Percentiles rank a stretch among this genome's conserved stretches.
These are phyloP conservation scores for Suillus americanus DNA, from an alignment of 768 basidiomycete genomes.

Conservation along the genomic window DNA sequence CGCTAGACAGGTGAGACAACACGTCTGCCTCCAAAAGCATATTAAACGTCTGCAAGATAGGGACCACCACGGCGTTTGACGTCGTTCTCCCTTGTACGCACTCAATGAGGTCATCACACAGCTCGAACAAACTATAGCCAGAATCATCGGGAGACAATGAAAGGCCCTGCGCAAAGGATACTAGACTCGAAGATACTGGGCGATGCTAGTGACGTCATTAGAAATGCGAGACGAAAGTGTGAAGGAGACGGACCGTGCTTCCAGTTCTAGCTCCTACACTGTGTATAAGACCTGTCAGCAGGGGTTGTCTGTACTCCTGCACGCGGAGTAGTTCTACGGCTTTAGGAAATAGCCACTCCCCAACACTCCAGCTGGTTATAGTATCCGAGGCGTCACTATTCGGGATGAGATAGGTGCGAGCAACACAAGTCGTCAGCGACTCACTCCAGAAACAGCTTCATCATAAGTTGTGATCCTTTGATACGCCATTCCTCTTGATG, in stretches of 20 bases:
- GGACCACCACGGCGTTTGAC: conserved; percentile 77
- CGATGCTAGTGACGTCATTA: conserved; percentile 54
- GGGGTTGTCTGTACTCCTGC: conserved; percentile 53
- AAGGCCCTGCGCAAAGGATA: conserved; percentile 53
- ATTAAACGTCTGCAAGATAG: conserved; percentile 74
- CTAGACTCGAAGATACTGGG: conserved; percentile 60
- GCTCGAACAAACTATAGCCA: conserved; percentile 47
- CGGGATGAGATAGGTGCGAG: not conserved
- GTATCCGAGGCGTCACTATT: conserved; percentile 34
- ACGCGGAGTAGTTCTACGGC: conserved; percentile 67
- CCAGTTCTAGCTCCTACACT: conserved; percentile 85
- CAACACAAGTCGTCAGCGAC: conserved; percentile 12
- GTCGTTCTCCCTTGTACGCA: conserved; percentile 53
- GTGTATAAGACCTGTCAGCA: conserved; percentile 73
- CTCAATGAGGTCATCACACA: conserved; percentile 58
- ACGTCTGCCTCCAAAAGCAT: conserved; percentile 70
- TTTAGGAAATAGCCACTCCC: conserved; percentile 71
- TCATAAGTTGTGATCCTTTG: conserved; percentile 45
- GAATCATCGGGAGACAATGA: conserved; percentile 36
- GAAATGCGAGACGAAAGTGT: conserved; percentile 9
- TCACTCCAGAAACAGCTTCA: conserved; percentile 54
- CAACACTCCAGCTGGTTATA: conserved; percentile 62
- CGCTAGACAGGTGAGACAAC: conserved; percentile 48
- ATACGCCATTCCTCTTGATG: conserved; percentile 51
- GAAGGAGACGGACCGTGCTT: conserved; percentile 62